Evolutionary conservation across 1,284 basidiomycete species (phyloP).

Genomic region (Austroboletus niveus): DNA sequence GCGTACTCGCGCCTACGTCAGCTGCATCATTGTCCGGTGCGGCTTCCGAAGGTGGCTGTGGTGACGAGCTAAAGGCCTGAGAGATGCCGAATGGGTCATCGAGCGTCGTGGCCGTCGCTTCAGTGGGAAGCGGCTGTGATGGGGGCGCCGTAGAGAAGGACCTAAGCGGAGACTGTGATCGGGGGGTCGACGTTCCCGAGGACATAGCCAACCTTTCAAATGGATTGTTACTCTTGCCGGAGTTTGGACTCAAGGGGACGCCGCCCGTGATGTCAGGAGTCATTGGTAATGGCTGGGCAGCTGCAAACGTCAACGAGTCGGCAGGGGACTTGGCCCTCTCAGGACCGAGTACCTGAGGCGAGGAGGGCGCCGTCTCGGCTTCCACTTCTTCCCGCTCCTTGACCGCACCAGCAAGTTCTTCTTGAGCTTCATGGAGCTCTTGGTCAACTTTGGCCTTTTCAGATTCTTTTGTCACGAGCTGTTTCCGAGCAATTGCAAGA

Average conservation of each 20-base stretch:
- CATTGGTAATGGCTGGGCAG: conserved; percentile 63
- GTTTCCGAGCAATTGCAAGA: conserved; percentile 93
- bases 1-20: conserved; percentile 24
- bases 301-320: conserved; percentile 61
- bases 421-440: conserved; percentile 66
- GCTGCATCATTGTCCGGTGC: conserved; percentile 22
- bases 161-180: conserved; percentile 57
- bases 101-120: conserved; percentile 16
- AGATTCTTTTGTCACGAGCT: conserved; percentile 81
- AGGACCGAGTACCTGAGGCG: conserved; percentile 6
- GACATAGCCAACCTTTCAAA: conserved; percentile 75
- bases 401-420: conserved; percentile 50
- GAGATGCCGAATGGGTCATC: conserved; percentile 63
- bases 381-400: conserved; percentile 61
- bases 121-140: conserved; percentile 22
- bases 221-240: conserved; percentile 85
- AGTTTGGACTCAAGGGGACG: conserved; percentile 36
- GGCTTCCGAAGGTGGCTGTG: conserved; percentile 19
- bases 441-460: conserved; percentile 71
- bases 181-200: conserved; percentile 43
- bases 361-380: conserved; percentile 35
- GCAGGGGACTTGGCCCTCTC: conserved; percentile 28
- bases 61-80: conserved; percentile 37
- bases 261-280: conserved; percentile 54
- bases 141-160: conserved; percentile 45